Conservation (phyloP, 202 grass and related monocot species). For the Cymbopogon flexuosus region DNA sequence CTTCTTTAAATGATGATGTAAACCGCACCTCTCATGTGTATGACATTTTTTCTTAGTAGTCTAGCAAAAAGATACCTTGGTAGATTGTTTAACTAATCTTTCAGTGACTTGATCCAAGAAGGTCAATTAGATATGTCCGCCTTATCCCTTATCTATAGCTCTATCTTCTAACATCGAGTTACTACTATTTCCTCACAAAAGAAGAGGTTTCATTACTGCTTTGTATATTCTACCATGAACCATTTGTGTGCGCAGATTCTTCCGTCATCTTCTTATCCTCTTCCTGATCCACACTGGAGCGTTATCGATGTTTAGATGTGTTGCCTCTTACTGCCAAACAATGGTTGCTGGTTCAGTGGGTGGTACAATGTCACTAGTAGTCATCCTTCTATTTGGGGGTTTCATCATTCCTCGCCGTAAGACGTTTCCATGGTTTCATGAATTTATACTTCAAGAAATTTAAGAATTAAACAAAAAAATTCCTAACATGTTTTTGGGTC, state of each 20-base stretch:
- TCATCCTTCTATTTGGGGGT: constrained; percentile 45
- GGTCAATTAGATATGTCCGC: too few relatives aligned
- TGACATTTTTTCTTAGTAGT: background rate
- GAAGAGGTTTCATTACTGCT: background rate
- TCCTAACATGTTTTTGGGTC: background rate
- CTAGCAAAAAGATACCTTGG: background rate
- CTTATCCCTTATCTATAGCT: background rate
- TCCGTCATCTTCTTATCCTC: constrained; percentile 55
- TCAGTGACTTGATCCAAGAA: background rate
- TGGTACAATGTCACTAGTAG: constrained; percentile 11
- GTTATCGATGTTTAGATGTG: constrained; percentile 51
- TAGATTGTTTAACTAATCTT: background rate
- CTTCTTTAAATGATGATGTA: background rate
- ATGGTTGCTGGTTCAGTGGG: constrained; percentile 25
- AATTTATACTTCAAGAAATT: constrained; percentile 9
- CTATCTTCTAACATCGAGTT: background rate
- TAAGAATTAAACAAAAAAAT: background rate
- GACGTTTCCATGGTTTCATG: constrained; percentile 6
- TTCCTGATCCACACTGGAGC: constrained; percentile 53
- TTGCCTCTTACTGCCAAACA: constrained; percentile 55
- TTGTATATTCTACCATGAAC: background rate
- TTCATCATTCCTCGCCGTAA: constrained; percentile 54
- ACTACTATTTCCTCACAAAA: background rate
- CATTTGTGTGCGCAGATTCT: constrained; percentile 38
- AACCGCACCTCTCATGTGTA: background rate